These are phyloP conservation scores for Cymbopogon citratus DNA, from an alignment of 176 grass and related monocot genomes.

Conservation along the genomic window DNA sequence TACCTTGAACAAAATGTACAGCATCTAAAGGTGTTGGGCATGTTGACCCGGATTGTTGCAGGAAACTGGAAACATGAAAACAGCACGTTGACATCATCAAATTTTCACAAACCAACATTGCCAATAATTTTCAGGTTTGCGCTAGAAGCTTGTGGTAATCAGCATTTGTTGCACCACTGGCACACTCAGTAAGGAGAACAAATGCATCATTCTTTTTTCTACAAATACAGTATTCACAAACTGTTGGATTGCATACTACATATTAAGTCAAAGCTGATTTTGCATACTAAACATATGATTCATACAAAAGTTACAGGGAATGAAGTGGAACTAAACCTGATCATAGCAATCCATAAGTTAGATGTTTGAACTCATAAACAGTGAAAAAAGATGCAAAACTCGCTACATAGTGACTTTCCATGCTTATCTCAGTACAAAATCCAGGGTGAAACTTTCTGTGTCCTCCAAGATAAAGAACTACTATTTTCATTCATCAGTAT, in stretches of 20 bases:
- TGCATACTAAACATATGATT: not conserved
- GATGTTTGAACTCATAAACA: too few relatives aligned
- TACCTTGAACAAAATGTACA: not conserved
- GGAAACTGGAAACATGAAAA: not conserved
- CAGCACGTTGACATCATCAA: not conserved
- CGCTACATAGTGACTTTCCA: too few relatives aligned
- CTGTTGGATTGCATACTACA: not conserved
- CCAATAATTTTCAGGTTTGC: not conserved
- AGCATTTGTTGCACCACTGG: not conserved
- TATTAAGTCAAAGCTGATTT: not conserved
- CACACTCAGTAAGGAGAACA: not conserved
- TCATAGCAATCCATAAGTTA: too few relatives aligned
- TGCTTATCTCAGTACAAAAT: too few relatives aligned
- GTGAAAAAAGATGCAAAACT: too few relatives aligned
- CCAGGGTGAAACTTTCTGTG: too few relatives aligned
- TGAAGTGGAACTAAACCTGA: not conserved
- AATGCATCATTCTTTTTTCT: not conserved
- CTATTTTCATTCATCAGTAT: too few relatives aligned
- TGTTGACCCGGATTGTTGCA: not conserved
- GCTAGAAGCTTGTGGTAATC: not conserved
- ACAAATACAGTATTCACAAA: not conserved
- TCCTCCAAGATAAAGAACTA: too few relatives aligned
- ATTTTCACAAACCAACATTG: not conserved
- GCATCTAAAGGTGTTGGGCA: not conserved
- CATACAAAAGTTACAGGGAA: not conserved